Evolutionary conservation across 495 filamentous ascomycete genomes (phyloP), one percentile per base, ranked within the genome.

Genomic region (Penicillium subrubescens): DNA sequence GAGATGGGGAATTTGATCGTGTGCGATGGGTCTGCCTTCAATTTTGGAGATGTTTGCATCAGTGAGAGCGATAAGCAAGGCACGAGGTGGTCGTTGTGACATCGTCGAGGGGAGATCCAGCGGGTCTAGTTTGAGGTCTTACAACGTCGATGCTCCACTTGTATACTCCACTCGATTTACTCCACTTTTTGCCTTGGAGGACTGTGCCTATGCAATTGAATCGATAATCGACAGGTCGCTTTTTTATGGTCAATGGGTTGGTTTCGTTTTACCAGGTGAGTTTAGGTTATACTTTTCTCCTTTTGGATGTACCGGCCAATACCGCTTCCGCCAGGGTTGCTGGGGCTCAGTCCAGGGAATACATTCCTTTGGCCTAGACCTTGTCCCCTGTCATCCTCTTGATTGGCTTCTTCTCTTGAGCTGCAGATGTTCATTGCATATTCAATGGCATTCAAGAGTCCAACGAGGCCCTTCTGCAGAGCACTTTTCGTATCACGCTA

Each of bases 41-140:
- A 43, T 57, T 44, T 4, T 43, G 31, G 31, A 23, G 54, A 48
- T 48, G 12, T 41, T 62, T 64, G 57, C 31, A 57, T 55, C 59
- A 64, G 33, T 0, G 31, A 8, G 21, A 44, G 27, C 14, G 61
- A 25, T 34, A 62, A 69, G 21, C 71, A 71, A 67, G 71, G 71
- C 57, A 71, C 55, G 19, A 21, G 46, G 29, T 52, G 48, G 48
- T 31, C 15, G 58, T 19, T 35, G 66, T 69, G 70, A 70, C 67
- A 67, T 67, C 61, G 63, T 59, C 39, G 29, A 60, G 58, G 58
- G 54, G 23, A 56, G 34, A 12, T 29, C 11, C 3, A 34, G 23
- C 50, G n/a, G 53, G 31, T 6, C 10, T 4, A 29, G 33, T 10
- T 29, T 57, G 51, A 44, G 39, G 48, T 34, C 43, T 62, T 54